Percentiles rank a stretch among this genome's conserved stretches.
These are phyloP conservation scores for Trichoderma sp. DNA, from an alignment of 2,329 filamentous ascomycete species.

Conservation along the genomic window DNA sequence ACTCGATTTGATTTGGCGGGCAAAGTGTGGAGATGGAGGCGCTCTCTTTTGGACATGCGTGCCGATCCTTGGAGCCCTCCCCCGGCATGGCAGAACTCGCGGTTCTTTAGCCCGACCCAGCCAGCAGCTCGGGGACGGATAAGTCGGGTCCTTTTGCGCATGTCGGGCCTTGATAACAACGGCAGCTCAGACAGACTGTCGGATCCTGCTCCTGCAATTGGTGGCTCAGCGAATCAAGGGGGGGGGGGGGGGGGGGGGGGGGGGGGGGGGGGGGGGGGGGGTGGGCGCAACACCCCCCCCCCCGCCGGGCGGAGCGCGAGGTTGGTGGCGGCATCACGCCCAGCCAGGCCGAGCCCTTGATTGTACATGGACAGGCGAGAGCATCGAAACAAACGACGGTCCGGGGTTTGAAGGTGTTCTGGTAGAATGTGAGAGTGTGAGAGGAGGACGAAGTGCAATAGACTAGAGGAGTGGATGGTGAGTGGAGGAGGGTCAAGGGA, in stretches of 20 bases:
- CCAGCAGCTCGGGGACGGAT: conserved; percentile 1
- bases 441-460: background rate
- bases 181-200: background rate
- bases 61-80: conserved; percentile 13
- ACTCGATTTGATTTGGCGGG: background rate
- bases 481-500: no score
- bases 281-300: no score
- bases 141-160: conserved; percentile 26
- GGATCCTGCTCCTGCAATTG: background rate
- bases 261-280: no score
- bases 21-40: conserved; percentile 4
- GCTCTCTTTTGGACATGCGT: conserved; percentile 8
- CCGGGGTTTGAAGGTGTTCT: no score
- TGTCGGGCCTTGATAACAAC: conserved; percentile 14
- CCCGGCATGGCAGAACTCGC: background rate
- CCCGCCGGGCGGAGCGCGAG: no score
- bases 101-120: background rate
- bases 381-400: background rate
- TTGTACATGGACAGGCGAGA: background rate
- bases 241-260: no score
- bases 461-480: no score
- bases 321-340: background rate
- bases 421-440: no score
- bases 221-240: background rate
- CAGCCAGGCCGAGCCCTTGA: background rate